Evolutionary conservation across 257 asterid species (phyloP).

Genomic region (Fraxinus pennsylvanica): DNA sequence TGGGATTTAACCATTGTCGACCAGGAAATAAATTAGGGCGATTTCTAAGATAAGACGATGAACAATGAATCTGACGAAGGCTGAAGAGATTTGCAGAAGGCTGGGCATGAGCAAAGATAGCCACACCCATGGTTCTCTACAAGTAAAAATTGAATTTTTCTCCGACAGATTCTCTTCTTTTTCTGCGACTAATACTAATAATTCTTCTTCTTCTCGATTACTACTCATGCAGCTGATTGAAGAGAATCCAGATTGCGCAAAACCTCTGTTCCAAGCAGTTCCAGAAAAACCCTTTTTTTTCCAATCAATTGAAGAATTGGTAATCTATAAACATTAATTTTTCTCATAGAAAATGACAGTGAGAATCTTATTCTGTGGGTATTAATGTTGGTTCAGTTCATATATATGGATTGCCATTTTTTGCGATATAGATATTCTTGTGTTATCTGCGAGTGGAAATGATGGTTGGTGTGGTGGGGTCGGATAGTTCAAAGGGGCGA

Average conservation of each 20-base stretch:
- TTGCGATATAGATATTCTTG: background rate
- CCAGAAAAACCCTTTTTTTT: background rate
- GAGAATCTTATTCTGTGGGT: slow-evolving; percentile 14
- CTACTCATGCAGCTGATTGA: slow-evolving; percentile 57
- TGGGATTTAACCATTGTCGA: slow-evolving; percentile 58
- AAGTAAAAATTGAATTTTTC: slow-evolving; percentile 10
- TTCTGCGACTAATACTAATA: slow-evolving; percentile 14
- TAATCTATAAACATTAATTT: background rate
- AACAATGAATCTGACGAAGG: slow-evolving; percentile 36
- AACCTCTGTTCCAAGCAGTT: background rate
- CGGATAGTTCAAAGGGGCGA: slow-evolving; percentile 18
- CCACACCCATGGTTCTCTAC: slow-evolving; percentile 41
- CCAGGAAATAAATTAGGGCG: slow-evolving; percentile 38
- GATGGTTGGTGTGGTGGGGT: background rate
- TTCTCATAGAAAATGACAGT: background rate
- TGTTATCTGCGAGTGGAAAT: background rate
- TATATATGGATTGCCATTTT: background rate
- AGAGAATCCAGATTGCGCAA: background rate
- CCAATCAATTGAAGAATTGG: background rate
- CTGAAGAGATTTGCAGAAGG: slow-evolving; percentile 30
- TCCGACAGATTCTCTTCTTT: slow-evolving; percentile 25
- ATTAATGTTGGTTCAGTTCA: background rate
- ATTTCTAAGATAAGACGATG: slow-evolving; percentile 44
- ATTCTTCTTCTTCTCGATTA: slow-evolving; percentile 22
- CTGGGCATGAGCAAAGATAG: slow-evolving; percentile 44